These are phyloP conservation scores for Evernia prunastri DNA, from an alignment of 495 filamentous ascomycete genomes.

Conservation along the genomic window DNA sequence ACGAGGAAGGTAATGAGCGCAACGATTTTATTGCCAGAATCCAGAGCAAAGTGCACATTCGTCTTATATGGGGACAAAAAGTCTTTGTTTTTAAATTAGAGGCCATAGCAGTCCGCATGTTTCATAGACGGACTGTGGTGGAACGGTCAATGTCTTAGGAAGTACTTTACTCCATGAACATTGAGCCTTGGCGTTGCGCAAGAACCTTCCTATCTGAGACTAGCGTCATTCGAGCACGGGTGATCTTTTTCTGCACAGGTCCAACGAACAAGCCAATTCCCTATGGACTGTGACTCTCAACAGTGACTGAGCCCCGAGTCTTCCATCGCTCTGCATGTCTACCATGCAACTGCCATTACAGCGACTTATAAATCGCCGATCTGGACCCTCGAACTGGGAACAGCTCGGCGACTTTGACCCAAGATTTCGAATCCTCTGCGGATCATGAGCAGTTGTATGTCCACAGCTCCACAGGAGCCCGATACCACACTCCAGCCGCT, in stretches of 20 bases:
- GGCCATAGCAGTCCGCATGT: not conserved
- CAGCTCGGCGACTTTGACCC: not conserved
- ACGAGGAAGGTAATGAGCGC: not conserved
- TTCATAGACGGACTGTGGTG: not conserved
- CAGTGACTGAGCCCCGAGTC: too few species aligned
- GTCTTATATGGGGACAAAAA: not conserved
- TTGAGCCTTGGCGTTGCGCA: not conserved
- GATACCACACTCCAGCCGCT: too few species aligned
- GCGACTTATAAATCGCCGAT: not conserved
- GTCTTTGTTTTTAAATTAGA: not conserved
- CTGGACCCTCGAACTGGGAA: too few species aligned
- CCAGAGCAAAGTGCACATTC: not conserved
- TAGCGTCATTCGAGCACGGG: not conserved
- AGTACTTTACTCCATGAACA: not conserved
- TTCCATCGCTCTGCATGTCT: too few species aligned
- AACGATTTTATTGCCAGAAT: not conserved
- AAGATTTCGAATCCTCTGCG: not conserved
- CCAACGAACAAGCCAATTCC: not conserved
- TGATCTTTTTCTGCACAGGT: not conserved
- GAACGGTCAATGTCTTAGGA: not conserved
- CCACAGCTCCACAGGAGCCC: not conserved
- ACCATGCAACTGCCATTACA: not conserved
- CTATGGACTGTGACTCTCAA: too few species aligned
- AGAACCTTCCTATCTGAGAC: not conserved
- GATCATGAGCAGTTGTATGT: not conserved